A percentile compares a stretch with the other conserved stretches of the same genome.
These are phyloP conservation scores for Plenodomus biglobosus DNA, from an alignment of 2,329 filamentous ascomycete genomes.

Conservation along the genomic window DNA sequence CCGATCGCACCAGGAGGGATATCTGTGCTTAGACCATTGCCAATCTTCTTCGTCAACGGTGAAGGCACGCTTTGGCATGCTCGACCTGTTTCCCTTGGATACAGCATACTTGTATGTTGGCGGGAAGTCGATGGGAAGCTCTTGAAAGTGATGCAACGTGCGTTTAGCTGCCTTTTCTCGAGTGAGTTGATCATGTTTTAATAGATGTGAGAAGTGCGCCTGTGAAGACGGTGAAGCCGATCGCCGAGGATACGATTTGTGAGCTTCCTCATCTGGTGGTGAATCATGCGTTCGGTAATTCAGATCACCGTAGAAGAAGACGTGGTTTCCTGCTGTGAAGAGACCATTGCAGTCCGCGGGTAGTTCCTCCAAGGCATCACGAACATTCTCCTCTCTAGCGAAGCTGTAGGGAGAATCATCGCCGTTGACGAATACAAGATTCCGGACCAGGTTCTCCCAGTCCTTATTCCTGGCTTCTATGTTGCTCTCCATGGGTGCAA, in stretches of 20 bases:
- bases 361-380: constrained; percentile 20
- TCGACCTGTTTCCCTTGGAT: constrained; percentile 10
- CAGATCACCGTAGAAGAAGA: constrained; percentile 88
- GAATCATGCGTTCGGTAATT: constrained; percentile 85
- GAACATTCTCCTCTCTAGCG: constrained; percentile 38
- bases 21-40: constrained; percentile 78
- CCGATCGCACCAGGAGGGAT: constrained; percentile 88
- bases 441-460: constrained; percentile 81
- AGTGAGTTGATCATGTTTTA: constrained; percentile 76
- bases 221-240: constrained; percentile 54
- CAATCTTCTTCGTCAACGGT: constrained; percentile 51
- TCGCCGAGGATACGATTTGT: constrained; percentile 63
- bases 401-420: constrained; percentile 35
- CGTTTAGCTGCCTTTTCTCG: constrained; percentile 68
- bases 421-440: constrained; percentile 68
- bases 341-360: constrained; percentile 60
- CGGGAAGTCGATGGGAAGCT: constrained; percentile 75
- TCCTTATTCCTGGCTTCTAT: constrained; percentile 77
- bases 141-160: constrained; percentile 75
- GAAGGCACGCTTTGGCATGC: constrained; percentile 10
- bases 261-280: constrained; percentile 61
- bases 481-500: constrained; percentile 84
- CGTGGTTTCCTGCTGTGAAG: constrained; percentile 72
- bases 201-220: constrained; percentile 64
- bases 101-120: constrained; percentile 88